These are phyloP conservation scores for Trichoderma erinaceum DNA, from an alignment of 495 filamentous ascomycete genomes.

Conservation along the genomic window DNA sequence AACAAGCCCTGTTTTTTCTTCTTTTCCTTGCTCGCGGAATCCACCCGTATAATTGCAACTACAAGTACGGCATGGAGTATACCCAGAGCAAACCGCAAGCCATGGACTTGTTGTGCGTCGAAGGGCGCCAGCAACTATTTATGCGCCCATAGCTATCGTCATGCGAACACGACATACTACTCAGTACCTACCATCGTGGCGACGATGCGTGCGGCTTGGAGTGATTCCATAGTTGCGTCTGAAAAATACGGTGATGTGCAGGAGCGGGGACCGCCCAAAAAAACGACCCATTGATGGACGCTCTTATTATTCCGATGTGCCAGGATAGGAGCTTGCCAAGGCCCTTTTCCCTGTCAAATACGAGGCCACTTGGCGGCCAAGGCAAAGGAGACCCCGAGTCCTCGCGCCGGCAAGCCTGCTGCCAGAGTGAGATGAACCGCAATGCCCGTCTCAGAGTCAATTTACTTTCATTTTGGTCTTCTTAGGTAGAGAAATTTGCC, in stretches of 20 bases:
- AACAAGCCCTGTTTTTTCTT: not conserved
- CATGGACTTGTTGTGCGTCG: no score
- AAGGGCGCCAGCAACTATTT: no score
- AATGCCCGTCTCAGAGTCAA: not conserved
- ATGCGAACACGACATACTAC: no score
- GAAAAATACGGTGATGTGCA: not conserved
- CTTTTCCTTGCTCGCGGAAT: not conserved
- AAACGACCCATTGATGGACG: constrained; percentile 12
- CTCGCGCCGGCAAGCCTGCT: not conserved
- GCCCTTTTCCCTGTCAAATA: not conserved
- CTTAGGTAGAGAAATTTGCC: not conserved
- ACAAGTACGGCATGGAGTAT: no score
- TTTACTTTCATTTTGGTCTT: not conserved
- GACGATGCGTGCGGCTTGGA: no score
- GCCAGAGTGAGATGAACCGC: not conserved
- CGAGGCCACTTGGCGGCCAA: constrained; percentile 5
- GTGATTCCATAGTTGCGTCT: not conserved
- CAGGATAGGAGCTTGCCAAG: not conserved
- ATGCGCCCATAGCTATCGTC: no score
- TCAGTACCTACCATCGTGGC: no score
- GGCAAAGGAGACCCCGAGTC: not conserved
- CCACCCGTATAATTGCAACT: not conserved
- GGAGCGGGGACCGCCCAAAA: not conserved
- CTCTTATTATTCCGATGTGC: constrained; percentile 13
- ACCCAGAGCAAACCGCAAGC: no score